Percentiles rank a stretch among this genome's conserved stretches.
phyloP scores from a whole-genome alignment of 768 basidiomycete genomes.

The Podaxis rugospora region DNA sequence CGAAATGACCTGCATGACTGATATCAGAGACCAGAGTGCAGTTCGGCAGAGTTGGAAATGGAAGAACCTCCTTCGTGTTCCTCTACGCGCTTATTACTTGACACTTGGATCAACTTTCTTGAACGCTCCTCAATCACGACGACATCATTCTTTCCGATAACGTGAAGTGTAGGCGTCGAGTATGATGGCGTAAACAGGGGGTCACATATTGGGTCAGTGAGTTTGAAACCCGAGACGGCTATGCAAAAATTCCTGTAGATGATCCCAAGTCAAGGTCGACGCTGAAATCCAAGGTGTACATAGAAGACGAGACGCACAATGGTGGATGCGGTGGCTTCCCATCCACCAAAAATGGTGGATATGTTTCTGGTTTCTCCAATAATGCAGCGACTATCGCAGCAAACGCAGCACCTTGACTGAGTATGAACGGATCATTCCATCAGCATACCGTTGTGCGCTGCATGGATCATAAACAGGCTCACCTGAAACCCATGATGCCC shows the following conservation, averaged over 20 bases:
- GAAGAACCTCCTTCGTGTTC: conserved; percentile 71
- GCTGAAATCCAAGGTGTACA: not conserved
- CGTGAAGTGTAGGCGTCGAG: conserved; percentile 67
- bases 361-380: conserved; percentile 32
- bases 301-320: conserved; percentile 40
- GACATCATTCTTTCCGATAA: conserved; percentile 70
- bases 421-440: not conserved
- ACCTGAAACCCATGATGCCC: conserved; percentile 80
- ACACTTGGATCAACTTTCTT: conserved; percentile 44
- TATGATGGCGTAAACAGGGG: conserved; percentile 45
- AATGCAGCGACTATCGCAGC: conserved; percentile 64
- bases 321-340: conserved; percentile 64
- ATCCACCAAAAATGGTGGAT: conserved; percentile 56
- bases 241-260: conserved; percentile 58
- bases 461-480: conserved; percentile 10
- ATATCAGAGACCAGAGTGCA: not conserved
- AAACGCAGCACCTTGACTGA: conserved; percentile 70
- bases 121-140: conserved; percentile 67
- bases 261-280: conserved; percentile 8
- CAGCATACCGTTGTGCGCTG: not conserved
- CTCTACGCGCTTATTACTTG: conserved; percentile 55
- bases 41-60: conserved; percentile 16
- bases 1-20: conserved; percentile 60
- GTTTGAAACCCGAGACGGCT: conserved; percentile 63
- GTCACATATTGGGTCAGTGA: conserved; percentile 39